Conservation (phyloP, 2,329 filamentous ascomycete species). For the Shiraia sp. region DNA sequence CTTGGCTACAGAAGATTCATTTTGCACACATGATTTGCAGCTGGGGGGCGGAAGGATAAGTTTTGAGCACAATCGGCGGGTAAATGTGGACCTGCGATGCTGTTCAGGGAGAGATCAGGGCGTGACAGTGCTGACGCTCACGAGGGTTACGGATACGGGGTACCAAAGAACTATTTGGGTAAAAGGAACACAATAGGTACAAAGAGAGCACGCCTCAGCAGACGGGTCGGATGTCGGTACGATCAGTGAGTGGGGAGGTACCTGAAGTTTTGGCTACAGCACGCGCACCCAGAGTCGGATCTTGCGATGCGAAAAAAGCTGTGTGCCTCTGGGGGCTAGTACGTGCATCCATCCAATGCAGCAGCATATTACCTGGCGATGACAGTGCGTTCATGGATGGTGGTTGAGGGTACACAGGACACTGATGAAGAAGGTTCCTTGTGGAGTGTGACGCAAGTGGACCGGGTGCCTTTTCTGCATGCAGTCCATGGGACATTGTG, state of each 20-base stretch:
- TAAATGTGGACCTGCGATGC: conserved; percentile 1
- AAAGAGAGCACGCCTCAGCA: too few relatives aligned
- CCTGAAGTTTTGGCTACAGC: too few relatives aligned
- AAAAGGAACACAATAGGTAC: not conserved
- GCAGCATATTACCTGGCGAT: conserved; percentile 4
- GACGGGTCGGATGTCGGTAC: too few relatives aligned
- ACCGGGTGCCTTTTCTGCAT: conserved; percentile 1
- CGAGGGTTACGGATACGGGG: too few relatives aligned
- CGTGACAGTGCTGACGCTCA: too few relatives aligned
- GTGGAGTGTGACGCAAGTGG: conserved; percentile 16
- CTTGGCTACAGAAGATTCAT: too few relatives aligned
- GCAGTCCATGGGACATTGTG: not conserved
- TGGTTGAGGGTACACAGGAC: not conserved
- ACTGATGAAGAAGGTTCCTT: conserved; percentile 1
- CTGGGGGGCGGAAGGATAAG: not conserved
- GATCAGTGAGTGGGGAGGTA: too few relatives aligned
- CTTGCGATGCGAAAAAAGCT: too few relatives aligned
- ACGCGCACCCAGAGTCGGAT: too few relatives aligned
- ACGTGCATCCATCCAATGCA: conserved; percentile 13
- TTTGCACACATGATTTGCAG: not conserved
- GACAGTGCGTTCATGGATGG: conserved; percentile 1
- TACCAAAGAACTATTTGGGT: not conserved
- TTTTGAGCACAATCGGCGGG: not conserved
- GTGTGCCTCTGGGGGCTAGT: too few relatives aligned
- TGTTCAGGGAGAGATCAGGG: not conserved